A percentile compares a stretch with the other conserved stretches of the same genome.
These are phyloP conservation scores for Poa annua DNA, from an alignment of 176 grass and related monocot genomes.

Conservation along the genomic window DNA sequence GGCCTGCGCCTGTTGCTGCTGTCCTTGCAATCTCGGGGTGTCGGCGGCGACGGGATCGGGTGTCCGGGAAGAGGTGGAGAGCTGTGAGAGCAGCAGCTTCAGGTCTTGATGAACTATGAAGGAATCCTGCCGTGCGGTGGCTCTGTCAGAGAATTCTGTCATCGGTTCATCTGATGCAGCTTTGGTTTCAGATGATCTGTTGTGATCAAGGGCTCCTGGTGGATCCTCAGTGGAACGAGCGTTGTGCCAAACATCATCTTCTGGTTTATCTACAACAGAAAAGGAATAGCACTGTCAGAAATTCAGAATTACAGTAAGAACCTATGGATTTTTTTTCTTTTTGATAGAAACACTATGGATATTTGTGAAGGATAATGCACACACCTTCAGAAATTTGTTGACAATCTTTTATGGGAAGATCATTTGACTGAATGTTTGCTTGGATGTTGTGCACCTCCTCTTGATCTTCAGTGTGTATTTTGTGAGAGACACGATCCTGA, in stretches of 20 bases:
- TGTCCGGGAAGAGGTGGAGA: slow-evolving; percentile 43
- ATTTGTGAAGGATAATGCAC: background rate
- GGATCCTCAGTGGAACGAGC: slow-evolving; percentile 18
- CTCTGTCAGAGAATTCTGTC: slow-evolving; percentile 43
- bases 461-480: slow-evolving; percentile 1
- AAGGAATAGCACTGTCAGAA: slow-evolving; percentile 12
- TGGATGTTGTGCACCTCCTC: background rate
- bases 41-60: slow-evolving; percentile 33
- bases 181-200: slow-evolving; percentile 14
- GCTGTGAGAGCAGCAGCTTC: slow-evolving; percentile 64
- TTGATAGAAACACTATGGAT: no score
- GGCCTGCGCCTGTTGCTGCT: slow-evolving; percentile 48
- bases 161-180: slow-evolving; percentile 6
- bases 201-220: background rate
- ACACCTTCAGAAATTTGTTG: slow-evolving; percentile 28
- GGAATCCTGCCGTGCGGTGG: slow-evolving; percentile 50
- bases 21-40: slow-evolving; percentile 49
- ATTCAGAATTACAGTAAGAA: background rate
- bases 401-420: background rate
- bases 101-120: slow-evolving; percentile 66
- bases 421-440: slow-evolving; percentile 18
- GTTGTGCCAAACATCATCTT: slow-evolving; percentile 42
- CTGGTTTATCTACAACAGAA: background rate
- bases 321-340: no score
- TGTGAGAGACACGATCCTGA: background rate